Conservation (phyloP, 2,329 filamentous ascomycete genomes). For the Ambrosiella cleistominuta region DNA sequence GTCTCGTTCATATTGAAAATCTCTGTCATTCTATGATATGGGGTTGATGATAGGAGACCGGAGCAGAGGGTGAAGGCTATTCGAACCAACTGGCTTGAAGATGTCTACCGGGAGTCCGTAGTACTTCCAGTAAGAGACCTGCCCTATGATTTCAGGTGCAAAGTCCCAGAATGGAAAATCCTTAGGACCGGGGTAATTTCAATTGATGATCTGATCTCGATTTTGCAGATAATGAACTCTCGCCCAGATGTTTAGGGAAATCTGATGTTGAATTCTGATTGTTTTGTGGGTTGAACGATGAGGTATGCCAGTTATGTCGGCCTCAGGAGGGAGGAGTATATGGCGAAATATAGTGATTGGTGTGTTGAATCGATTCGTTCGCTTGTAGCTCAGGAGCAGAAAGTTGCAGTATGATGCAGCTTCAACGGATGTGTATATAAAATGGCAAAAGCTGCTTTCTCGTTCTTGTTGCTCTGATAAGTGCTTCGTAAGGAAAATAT, state of each 20-base stretch:
- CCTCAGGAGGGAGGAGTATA: not conserved
- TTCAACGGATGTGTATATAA: not conserved
- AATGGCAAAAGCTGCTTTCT: not conserved
- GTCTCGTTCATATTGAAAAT: conserved; percentile 6
- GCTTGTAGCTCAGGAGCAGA: not conserved
- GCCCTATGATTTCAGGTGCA: not conserved
- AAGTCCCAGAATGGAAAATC: not conserved
- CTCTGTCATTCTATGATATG: conserved; percentile 5
- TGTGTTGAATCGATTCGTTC: not conserved
- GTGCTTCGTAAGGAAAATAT: no score
- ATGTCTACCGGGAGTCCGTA: not conserved
- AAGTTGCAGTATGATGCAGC: not conserved
- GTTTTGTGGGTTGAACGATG: not conserved
- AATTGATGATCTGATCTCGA: not conserved
- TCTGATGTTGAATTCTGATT: not conserved
- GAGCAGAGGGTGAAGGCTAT: not conserved
- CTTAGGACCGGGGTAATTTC: not conserved
- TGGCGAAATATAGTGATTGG: not conserved
- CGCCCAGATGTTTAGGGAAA: no score
- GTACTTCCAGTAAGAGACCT: not conserved
- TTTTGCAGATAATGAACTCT: no score
- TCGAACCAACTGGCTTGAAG: not conserved
- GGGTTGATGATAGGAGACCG: not conserved
- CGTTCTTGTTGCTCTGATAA: not conserved
- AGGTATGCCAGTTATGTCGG: not conserved